These are phyloP conservation scores for Dittrichia graveolens DNA, from an alignment of 129 eudicot species.

Conservation along the genomic window DNA sequence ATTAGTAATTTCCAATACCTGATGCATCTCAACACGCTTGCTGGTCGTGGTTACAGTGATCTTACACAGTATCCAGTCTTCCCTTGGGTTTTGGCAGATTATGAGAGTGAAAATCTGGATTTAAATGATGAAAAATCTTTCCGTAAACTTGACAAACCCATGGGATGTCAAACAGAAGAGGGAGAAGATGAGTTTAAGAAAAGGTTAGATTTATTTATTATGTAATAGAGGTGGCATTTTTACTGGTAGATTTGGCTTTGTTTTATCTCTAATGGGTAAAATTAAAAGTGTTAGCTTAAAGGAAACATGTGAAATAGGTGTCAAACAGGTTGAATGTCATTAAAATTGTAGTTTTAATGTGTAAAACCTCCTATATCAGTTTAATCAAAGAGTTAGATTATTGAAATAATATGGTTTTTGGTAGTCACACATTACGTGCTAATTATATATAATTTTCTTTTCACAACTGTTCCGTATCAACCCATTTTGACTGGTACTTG, in stretches of 20 bases:
- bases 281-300: not conserved
- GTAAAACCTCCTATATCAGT: not conserved
- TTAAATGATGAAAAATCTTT: conserved; percentile 73
- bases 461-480: not conserved
- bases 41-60: conserved; percentile 99
- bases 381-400: not conserved
- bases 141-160: conserved; percentile 89
- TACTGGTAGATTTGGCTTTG: not conserved
- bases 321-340: not conserved
- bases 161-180: conserved; percentile 95
- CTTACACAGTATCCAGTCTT: conserved; percentile 98
- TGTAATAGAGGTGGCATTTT: not conserved
- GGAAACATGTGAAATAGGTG: not conserved
- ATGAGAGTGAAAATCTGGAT: conserved; percentile 81
- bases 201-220: conserved; percentile 51
- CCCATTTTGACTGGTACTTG: not conserved
- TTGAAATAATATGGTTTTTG: not conserved
- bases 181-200: conserved; percentile 96
- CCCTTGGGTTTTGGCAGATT: conserved; percentile 97
- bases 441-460: not conserved
- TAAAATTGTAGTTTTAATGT: not conserved
- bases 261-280: not conserved
- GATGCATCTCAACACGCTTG: conserved; percentile 98
- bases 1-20: conserved; percentile 97
- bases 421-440: not conserved